Evolutionary conservation across 192 early-diverging fungal species (phyloP).

Genomic region (Pilaira anomala): DNA sequence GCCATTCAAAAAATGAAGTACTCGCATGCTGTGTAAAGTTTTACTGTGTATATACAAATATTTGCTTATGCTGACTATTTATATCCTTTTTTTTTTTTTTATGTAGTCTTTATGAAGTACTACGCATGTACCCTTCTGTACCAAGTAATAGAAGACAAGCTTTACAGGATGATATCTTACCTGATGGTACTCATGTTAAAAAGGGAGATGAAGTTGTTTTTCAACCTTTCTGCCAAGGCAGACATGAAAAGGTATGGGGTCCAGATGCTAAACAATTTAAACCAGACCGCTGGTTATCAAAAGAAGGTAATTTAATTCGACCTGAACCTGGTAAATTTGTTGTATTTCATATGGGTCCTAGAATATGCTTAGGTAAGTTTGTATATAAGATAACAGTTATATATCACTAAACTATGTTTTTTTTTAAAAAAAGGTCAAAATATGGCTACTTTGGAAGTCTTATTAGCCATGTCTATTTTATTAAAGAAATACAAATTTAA

Average conservation of each 20-base stretch:
- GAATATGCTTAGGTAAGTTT: constrained; percentile 21
- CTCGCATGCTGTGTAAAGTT: constrained; percentile 33
- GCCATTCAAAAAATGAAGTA: constrained; percentile 33
- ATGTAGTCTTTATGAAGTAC: constrained; percentile 48
- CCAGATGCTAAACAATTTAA: constrained; percentile 55
- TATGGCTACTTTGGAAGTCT: constrained; percentile 43
- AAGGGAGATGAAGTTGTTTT: constrained; percentile 50
- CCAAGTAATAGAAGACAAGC: constrained; percentile 55
- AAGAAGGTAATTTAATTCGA: constrained; percentile 23
- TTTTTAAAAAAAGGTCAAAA: constrained; percentile 31
- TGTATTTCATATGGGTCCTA: constrained; percentile 59
- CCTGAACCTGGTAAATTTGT: constrained; percentile 46
- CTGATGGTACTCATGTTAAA: constrained; percentile 54
- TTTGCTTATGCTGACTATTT: too few species aligned
- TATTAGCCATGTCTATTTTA: constrained; percentile 35
- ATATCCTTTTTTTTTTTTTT: too few species aligned
- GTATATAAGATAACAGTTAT: neutral
- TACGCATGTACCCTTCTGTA: constrained; percentile 68
- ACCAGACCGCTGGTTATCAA: constrained; percentile 63
- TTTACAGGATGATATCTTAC: constrained; percentile 53
- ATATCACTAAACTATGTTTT: neutral
- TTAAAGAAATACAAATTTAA: constrained; percentile 40
- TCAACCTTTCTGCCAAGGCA: constrained; percentile 50
- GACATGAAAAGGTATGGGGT: constrained; percentile 58
- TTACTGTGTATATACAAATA: too few species aligned